Evolutionary conservation across 2,329 filamentous ascomycete genomes (phyloP).

Genomic region (Eurotiales sp.): DNA sequence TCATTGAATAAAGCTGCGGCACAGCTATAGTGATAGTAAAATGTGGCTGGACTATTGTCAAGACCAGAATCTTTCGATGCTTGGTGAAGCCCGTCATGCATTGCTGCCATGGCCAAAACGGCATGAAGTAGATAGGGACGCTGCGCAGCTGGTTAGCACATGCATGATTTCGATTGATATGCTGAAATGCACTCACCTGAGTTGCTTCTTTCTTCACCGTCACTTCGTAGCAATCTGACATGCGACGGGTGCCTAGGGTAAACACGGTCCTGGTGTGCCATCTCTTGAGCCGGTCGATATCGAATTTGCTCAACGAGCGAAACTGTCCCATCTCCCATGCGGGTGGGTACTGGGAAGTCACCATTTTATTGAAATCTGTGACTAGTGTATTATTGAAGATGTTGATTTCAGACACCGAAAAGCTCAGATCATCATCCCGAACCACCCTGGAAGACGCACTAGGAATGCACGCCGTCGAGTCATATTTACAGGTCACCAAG

Average conservation of each 20-base stretch:
- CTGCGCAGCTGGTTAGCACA: constrained; percentile 34
- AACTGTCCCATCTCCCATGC: background rate
- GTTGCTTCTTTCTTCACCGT: background rate
- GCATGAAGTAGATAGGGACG: constrained; percentile 55
- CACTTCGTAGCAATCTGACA: background rate
- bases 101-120: constrained; percentile 49
- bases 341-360: background rate
- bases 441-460: background rate
- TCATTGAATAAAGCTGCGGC: constrained; percentile 9
- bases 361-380: constrained; percentile 1
- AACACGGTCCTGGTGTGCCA: constrained; percentile 8
- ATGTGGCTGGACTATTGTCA: constrained; percentile 43
- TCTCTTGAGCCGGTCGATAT: constrained; percentile 5
- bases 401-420: constrained; percentile 3
- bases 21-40: constrained; percentile 33
- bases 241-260: constrained; percentile 1
- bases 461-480: background rate
- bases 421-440: background rate
- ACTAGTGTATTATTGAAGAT: constrained; percentile 20
- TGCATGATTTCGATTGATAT: constrained; percentile 32
- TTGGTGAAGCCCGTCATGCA: constrained; percentile 50
- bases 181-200: background rate
- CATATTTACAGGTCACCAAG: constrained; percentile 27
- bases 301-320: background rate
- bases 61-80: constrained; percentile 15